These are phyloP conservation scores for Phlyctochytrium arcticum DNA, from an alignment of 192 early-diverging fungal genomes.

Conservation along the genomic window DNA sequence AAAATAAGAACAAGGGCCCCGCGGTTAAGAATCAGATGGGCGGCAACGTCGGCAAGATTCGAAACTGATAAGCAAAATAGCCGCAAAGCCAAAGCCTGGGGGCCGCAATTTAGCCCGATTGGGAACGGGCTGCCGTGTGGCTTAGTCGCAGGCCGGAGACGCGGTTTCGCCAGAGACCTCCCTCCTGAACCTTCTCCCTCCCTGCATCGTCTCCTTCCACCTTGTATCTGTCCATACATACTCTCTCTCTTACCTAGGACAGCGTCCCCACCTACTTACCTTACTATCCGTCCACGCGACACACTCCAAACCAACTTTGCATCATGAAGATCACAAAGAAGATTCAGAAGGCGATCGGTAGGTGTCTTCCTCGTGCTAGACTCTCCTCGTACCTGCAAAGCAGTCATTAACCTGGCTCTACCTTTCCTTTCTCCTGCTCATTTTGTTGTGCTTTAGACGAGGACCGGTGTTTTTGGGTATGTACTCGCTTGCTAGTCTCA, in stretches of 20 bases:
- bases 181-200: neutral
- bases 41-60: too few relatives aligned
- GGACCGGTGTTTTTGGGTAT: conserved; percentile 43
- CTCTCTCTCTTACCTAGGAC: neutral
- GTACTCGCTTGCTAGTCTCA: neutral
- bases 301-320: neutral
- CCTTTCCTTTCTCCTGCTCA: too few relatives aligned
- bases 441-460: conserved; percentile 17
- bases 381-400: too few relatives aligned
- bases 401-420: too few relatives aligned
- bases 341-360: conserved; percentile 39
- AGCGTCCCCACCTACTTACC: neutral
- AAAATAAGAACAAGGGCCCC: too few relatives aligned
- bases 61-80: too few relatives aligned
- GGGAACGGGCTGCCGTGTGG: too few relatives aligned
- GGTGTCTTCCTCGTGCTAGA: neutral
- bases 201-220: neutral
- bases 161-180: neutral
- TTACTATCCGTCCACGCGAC: neutral
- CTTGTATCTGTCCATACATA: too few relatives aligned
- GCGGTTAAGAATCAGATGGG: too few relatives aligned
- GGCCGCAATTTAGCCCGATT: too few relatives aligned
- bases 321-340: conserved; percentile 48
- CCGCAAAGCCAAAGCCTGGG: too few relatives aligned
- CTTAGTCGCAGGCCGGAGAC: neutral